Conservation (phyloP, 768 basidiomycete species). For the Suillus fuscotomentosus region DNA sequence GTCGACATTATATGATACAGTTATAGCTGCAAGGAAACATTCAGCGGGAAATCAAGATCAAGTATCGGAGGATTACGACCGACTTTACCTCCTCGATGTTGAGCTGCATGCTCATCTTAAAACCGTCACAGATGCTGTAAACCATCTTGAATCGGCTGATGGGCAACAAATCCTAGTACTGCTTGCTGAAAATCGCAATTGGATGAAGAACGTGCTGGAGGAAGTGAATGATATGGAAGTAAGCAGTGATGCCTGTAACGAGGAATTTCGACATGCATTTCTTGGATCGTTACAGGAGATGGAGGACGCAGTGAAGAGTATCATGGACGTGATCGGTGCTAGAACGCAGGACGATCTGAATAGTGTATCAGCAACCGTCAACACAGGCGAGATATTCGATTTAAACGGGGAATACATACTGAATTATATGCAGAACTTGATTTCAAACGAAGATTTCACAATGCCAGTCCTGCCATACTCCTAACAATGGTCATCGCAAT, state of each 20-base stretch:
- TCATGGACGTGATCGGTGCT: background rate
- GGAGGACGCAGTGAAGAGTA: background rate
- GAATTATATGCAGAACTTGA: background rate
- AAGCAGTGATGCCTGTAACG: background rate
- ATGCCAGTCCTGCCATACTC: conserved; percentile 7
- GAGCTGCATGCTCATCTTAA: background rate
- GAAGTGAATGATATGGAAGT: background rate
- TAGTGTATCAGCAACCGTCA: background rate
- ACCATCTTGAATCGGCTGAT: background rate
- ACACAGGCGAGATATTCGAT: background rate
- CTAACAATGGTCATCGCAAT: conserved; percentile 1
- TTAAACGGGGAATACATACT: background rate
- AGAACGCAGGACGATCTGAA: conserved; percentile 1
- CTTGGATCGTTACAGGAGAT: background rate
- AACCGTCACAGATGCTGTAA: background rate
- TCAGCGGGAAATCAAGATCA: background rate
- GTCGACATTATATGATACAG: background rate
- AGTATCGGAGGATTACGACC: background rate
- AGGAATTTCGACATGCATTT: background rate
- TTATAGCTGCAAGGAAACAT: background rate
- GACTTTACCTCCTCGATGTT: background rate
- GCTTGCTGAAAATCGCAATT: background rate
- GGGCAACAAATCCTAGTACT: background rate
- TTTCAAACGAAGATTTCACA: background rate
- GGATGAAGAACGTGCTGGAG: background rate